phyloP scores from a whole-genome alignment of 2,329 filamentous ascomycete genomes.

The Achaetomium macrosporum region DNA sequence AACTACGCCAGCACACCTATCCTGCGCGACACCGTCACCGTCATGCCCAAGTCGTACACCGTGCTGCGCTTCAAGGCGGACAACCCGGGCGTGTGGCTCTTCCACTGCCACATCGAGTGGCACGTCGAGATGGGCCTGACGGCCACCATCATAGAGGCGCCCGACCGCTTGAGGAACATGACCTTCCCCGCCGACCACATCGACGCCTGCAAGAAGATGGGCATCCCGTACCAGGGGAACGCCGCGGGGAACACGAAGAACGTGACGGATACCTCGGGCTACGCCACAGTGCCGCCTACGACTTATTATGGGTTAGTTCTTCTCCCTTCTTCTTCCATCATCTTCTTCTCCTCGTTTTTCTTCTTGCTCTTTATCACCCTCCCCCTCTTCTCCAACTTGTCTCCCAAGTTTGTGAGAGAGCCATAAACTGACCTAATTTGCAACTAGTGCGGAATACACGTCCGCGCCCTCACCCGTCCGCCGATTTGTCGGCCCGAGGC shows the following conservation, averaged over 20 bases:
- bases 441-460: too few species aligned
- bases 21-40: constrained; percentile 34
- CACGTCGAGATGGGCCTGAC: constrained; percentile 55
- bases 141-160: constrained; percentile 50
- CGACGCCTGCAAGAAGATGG: constrained; percentile 38
- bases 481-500: too few species aligned
- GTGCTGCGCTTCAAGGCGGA: constrained; percentile 47
- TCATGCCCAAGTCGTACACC: constrained; percentile 40
- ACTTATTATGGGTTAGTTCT: constrained; percentile 40
- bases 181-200: constrained; percentile 55
- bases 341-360: too few species aligned
- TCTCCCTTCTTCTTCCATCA: neutral
- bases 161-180: constrained; percentile 49
- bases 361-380: neutral
- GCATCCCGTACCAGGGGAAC: constrained; percentile 53
- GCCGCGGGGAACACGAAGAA: constrained; percentile 60
- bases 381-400: neutral
- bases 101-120: constrained; percentile 58
- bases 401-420: neutral
- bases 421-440: too few species aligned
- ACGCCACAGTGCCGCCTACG: constrained; percentile 42
- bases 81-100: constrained; percentile 50
- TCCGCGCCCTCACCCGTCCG: too few species aligned
- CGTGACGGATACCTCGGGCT: constrained; percentile 46
- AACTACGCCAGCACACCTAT: constrained; percentile 28